These are phyloP conservation scores for Acidomyces sp. DNA, from an alignment of 495 filamentous ascomycete genomes.

Conservation along the genomic window DNA sequence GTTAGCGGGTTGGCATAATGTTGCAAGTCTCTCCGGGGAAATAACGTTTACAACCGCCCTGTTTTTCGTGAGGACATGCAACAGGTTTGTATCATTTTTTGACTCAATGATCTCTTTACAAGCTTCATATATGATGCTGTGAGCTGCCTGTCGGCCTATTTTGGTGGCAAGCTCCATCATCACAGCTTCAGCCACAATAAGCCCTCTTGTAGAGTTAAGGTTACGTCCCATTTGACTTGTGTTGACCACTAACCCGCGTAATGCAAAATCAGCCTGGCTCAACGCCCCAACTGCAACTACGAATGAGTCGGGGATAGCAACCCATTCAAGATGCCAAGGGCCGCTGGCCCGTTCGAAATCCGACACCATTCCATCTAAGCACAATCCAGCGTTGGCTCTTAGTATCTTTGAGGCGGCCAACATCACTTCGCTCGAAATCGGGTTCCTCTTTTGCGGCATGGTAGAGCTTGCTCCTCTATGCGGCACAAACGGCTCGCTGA, in stretches of 20 bases:
- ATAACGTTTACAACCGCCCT: constrained; percentile 33
- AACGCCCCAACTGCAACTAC: constrained; percentile 38
- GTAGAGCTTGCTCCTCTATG: constrained; percentile 41
- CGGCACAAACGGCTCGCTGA: constrained; percentile 42
- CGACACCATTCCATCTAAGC: constrained; percentile 40
- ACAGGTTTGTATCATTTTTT: constrained; percentile 25
- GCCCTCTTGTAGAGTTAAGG: constrained; percentile 34
- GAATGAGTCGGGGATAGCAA: constrained; percentile 40
- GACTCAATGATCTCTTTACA: constrained; percentile 37
- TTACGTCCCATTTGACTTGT: constrained; percentile 35
- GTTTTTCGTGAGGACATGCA: constrained; percentile 31
- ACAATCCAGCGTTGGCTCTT: constrained; percentile 36
- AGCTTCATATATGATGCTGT: constrained; percentile 44
- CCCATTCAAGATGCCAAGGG: constrained; percentile 44
- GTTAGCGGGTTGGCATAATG: constrained; percentile 38
- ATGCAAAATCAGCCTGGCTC: constrained; percentile 36
- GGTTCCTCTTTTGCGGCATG: constrained; percentile 45
- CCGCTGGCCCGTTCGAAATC: constrained; percentile 42
- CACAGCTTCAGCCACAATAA: constrained; percentile 44
- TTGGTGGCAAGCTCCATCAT: constrained; percentile 43
- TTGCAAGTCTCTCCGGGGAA: constrained; percentile 26
- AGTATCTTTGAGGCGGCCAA: constrained; percentile 39
- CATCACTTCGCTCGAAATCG: constrained; percentile 41
- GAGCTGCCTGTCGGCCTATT: constrained; percentile 37
- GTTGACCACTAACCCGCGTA: constrained; percentile 38